Percentiles rank a stretch among this genome's conserved stretches.
These are phyloP conservation scores for Myrica gale DNA, from an alignment of 306 rosid species.

Conservation along the genomic window DNA sequence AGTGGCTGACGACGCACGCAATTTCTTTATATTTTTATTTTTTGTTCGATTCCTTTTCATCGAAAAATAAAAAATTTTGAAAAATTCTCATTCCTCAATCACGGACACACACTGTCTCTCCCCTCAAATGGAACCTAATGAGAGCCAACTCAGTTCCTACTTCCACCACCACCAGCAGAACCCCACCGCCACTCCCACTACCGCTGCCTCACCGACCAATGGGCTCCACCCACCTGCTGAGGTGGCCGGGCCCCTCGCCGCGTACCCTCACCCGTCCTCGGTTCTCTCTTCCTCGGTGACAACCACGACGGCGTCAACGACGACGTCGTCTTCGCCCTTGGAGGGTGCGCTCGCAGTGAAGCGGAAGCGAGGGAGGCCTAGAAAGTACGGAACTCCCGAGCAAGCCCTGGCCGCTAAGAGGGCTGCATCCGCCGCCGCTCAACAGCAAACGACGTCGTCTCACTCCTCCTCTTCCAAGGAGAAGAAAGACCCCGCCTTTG, in stretches of 20 bases:
- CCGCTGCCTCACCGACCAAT: conserved; percentile 51
- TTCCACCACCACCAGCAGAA: conserved; percentile 37
- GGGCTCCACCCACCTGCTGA: conserved; percentile 48
- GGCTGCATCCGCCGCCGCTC: conserved; percentile 56
- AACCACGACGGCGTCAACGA: conserved; percentile 27
- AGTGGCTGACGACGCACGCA: conserved; percentile 23
- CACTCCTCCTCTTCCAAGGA: conserved; percentile 52
- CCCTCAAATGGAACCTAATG: conserved; percentile 81
- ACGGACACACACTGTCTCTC: conserved; percentile 16
- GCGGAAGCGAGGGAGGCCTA: conserved; percentile 86
- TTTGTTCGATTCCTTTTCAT: background rate
- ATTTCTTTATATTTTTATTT: background rate
- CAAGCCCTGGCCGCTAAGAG: conserved; percentile 88
- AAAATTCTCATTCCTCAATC: conserved; percentile 41
- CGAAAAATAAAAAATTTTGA: conserved; percentile 10
- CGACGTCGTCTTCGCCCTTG: background rate
- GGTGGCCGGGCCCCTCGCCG: conserved; percentile 52
- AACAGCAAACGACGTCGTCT: conserved; percentile 54
- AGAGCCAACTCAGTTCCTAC: conserved; percentile 82
- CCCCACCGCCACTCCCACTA: conserved; percentile 36
- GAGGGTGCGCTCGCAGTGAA: conserved; percentile 34
- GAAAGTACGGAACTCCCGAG: conserved; percentile 85
- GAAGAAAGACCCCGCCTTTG: conserved; percentile 42
- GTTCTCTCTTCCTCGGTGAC: conserved; percentile 65
- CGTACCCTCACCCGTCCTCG: conserved; percentile 59